phyloP scores from a whole-genome alignment of 2,329 filamentous ascomycete genomes.

The Aspergillus amoenus region DNA sequence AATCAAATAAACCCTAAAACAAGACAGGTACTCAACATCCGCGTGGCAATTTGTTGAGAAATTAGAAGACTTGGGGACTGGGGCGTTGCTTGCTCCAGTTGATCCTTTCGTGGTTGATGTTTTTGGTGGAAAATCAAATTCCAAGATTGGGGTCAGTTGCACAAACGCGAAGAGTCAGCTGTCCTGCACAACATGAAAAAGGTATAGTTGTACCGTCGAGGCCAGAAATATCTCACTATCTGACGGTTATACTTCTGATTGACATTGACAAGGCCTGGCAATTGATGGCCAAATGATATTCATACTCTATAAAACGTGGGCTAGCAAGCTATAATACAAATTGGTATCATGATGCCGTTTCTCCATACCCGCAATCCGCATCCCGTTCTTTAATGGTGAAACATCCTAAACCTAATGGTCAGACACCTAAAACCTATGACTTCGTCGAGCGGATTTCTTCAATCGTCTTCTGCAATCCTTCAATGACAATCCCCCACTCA shows the following conservation, averaged over 20 bases:
- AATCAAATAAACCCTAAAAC: too few species aligned
- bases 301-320: conserved; percentile 1
- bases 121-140: background rate
- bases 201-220: background rate
- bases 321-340: conserved; percentile 8
- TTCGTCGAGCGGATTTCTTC: conserved; percentile 29
- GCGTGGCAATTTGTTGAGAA: background rate
- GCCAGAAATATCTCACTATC: background rate
- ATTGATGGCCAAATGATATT: background rate
- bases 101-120: background rate
- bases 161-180: background rate
- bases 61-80: background rate
- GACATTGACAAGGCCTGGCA: background rate
- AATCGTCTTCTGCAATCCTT: conserved; percentile 55
- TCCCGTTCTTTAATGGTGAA: background rate
- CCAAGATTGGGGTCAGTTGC: background rate
- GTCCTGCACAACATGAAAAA: background rate
- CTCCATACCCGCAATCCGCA: background rate
- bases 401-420: background rate
- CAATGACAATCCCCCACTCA: conserved; percentile 78
- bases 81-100: background rate
- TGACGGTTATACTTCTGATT: background rate
- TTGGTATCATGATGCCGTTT: conserved; percentile 7
- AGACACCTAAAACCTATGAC: background rate
- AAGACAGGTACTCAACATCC: background rate